Evolutionary conservation across 345 rosid species (phyloP), one percentile per base, ranked within the genome.

Genomic region (Eucalyptus pauciflora): DNA sequence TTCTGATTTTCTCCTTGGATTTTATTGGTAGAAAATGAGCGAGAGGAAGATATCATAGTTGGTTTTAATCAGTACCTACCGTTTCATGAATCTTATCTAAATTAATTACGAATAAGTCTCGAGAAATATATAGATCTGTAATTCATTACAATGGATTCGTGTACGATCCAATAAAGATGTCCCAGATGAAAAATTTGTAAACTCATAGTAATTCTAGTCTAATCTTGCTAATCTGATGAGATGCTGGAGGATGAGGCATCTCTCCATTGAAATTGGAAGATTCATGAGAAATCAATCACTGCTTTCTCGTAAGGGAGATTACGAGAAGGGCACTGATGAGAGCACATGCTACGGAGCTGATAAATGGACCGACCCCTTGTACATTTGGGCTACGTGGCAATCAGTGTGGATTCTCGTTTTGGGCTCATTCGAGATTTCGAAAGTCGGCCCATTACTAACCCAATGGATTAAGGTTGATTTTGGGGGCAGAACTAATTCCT

Each of bases 71-170:
- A 7, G 24, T 33, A 20, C 46, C 2, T 5, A 71, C 27, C 0
- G 0, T 18, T 7, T 37, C 81, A 71, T 37, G 46, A 71, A 37
- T 71, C 27, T 9, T 2, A 71, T 71, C 2, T 3, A 69, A 37
- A 71, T 71, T 71, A 71, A 71, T 20, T 33, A 17, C 4, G 4
- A 37, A 5, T 33, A 13, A 71, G 1, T 71, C 2, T 71, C 4
- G 4, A 20, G 0, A 2, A 71, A 2, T 37, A 37, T 13, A 0
- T 41, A 37, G 0, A 76, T 41, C 0, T 37, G 0, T 37, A 37
- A 41, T 76, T 37, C 11, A 20, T 22, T 20, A 20, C 4, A 5
- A 76, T 37, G 2, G 1, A 76, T 37, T 37, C 1, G 2, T 37
- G 45, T 20, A 20, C 2, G 15, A 10, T 41, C 2, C 13, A n/a